Conservation (phyloP, 2,329 filamentous ascomycete genomes). For the Metarhizium anisopliae region DNA sequence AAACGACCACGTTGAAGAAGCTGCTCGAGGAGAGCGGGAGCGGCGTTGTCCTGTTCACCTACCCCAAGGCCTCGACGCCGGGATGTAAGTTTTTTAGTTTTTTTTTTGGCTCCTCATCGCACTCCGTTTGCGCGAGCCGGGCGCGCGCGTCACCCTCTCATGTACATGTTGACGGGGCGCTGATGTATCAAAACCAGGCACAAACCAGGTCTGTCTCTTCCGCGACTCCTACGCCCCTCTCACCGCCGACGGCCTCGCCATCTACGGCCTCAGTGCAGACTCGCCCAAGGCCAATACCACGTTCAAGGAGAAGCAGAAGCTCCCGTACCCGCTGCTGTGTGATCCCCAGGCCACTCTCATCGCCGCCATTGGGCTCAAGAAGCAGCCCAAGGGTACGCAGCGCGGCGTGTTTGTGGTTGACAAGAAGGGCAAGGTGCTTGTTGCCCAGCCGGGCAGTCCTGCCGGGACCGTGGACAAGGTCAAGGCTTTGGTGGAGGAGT, state of each 20-base stretch:
- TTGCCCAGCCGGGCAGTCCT: slow-evolving; percentile 66
- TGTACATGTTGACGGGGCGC: slow-evolving; percentile 3
- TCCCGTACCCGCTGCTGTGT: slow-evolving; percentile 83
- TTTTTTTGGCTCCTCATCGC: not conserved
- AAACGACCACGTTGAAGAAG: slow-evolving; percentile 67
- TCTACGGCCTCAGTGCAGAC: slow-evolving; percentile 86
- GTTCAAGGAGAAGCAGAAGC: slow-evolving; percentile 85
- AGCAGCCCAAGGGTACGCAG: slow-evolving; percentile 67
- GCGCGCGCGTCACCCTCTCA: not conserved
- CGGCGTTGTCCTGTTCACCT: slow-evolving; percentile 89
- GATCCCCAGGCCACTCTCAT: slow-evolving; percentile 70
- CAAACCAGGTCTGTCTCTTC: slow-evolving; percentile 87
- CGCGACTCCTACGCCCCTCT: slow-evolving; percentile 73
- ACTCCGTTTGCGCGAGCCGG: too few relatives aligned
- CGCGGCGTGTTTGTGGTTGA: slow-evolving; percentile 84
- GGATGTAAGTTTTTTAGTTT: slow-evolving; percentile 65
- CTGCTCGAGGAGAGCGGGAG: slow-evolving; percentile 75
- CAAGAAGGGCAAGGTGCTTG: slow-evolving; percentile 72
- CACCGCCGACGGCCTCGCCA: slow-evolving; percentile 68
- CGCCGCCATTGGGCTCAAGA: slow-evolving; percentile 80
- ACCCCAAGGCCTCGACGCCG: slow-evolving; percentile 88
- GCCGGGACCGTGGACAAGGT: slow-evolving; percentile 70
- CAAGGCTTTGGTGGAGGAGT: slow-evolving; percentile 54
- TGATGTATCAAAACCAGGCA: slow-evolving; percentile 51
- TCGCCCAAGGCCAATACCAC: slow-evolving; percentile 84